Evolutionary conservation across 2,329 filamentous ascomycete species (phyloP).

Genomic region (Microsporum canis): DNA sequence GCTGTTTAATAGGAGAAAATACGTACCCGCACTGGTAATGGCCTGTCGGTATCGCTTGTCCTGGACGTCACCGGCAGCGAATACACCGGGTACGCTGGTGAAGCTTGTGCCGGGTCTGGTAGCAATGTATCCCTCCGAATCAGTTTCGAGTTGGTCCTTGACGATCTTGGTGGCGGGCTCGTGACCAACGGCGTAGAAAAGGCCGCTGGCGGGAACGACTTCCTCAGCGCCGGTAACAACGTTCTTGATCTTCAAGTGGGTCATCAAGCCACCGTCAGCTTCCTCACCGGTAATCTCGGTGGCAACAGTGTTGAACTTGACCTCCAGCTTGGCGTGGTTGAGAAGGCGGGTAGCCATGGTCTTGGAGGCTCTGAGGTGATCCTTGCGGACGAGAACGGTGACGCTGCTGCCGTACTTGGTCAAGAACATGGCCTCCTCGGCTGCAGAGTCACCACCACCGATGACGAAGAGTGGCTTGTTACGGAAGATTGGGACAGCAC

Average conservation of each 20-base stretch:
- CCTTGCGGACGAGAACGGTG: constrained; percentile 80
- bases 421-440: constrained; percentile 93
- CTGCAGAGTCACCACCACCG: constrained; percentile 89
- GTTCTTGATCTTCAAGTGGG: constrained; percentile 72
- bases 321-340: constrained; percentile 77
- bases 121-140: constrained; percentile 80
- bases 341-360: constrained; percentile 83
- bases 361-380: constrained; percentile 74
- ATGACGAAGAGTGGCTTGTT: constrained; percentile 94
- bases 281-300: constrained; percentile 76
- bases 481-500: constrained; percentile 91
- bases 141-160: constrained; percentile 79
- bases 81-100: constrained; percentile 84
- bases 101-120: constrained; percentile 80
- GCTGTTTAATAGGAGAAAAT: background rate
- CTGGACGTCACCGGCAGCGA: constrained; percentile 94
- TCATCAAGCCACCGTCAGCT: constrained; percentile 67
- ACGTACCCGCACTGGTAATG: constrained; percentile 87
- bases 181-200: constrained; percentile 97
- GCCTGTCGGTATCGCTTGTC: constrained; percentile 98
- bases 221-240: constrained; percentile 63
- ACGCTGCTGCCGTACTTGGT: constrained; percentile 97
- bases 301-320: constrained; percentile 72
- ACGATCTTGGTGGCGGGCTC: constrained; percentile 86
- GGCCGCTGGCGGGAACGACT: constrained; percentile 76